Evolutionary conservation across 1,139 yeast genomes (phyloP).

Genomic region (Debaryomyces sp.): DNA sequence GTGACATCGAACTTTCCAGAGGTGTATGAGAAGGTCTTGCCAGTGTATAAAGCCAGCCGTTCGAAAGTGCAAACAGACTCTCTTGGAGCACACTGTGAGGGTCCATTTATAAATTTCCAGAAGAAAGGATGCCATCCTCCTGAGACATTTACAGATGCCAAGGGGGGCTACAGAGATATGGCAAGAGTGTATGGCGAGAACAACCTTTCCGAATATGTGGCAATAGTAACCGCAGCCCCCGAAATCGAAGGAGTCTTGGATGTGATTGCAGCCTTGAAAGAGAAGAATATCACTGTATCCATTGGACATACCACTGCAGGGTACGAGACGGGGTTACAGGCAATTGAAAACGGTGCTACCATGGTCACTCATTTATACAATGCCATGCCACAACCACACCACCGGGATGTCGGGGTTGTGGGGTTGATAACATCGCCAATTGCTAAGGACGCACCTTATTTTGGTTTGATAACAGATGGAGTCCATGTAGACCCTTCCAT

Average conservation of each 20-base stretch:
- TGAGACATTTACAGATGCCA: slow-evolving; percentile 55
- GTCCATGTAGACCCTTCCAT: slow-evolving; percentile 64
- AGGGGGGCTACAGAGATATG: slow-evolving; percentile 39
- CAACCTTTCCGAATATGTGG: slow-evolving; percentile 44
- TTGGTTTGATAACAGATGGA: slow-evolving; percentile 64
- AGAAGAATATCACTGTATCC: slow-evolving; percentile 45
- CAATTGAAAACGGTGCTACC: slow-evolving; percentile 55
- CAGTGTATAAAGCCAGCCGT: slow-evolving; percentile 44
- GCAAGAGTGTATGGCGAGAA: slow-evolving; percentile 49
- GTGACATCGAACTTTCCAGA: slow-evolving; percentile 58
- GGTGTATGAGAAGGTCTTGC: slow-evolving; percentile 55
- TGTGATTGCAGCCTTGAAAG: slow-evolving; percentile 43
- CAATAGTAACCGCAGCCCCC: slow-evolving; percentile 65
- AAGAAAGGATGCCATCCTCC: slow-evolving; percentile 69
- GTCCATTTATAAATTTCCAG: slow-evolving; percentile 57
- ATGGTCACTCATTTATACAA: slow-evolving; percentile 68
- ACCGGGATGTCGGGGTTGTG: slow-evolving; percentile 60
- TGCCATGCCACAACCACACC: slow-evolving; percentile 72
- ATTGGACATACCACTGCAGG: slow-evolving; percentile 61
- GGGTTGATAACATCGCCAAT: slow-evolving; percentile 53
- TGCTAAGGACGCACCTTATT: slow-evolving; percentile 46
- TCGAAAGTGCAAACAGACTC: slow-evolving; percentile 47
- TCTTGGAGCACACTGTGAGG: slow-evolving; percentile 67
- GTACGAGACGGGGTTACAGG: slow-evolving; percentile 51
- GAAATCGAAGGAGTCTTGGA: slow-evolving; percentile 59